Conservation (phyloP, 1,284 basidiomycete genomes). For the Trichosporon coremiiforme region DNA sequence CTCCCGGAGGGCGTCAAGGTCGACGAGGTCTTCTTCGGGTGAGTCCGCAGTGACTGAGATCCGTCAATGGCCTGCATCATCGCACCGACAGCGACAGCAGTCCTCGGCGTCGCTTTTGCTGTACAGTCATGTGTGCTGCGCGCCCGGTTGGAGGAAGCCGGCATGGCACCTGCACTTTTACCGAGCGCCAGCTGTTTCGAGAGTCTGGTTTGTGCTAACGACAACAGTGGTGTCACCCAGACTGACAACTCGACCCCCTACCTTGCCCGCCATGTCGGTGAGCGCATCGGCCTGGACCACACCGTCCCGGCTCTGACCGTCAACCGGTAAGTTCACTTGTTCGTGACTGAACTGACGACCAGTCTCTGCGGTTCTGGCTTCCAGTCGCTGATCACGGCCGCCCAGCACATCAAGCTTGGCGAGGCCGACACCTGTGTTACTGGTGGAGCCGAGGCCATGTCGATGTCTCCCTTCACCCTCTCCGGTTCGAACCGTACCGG, state of each 20-base stretch:
- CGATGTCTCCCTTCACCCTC: constrained; percentile 59
- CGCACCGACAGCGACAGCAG: no score
- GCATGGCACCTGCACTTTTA: not conserved
- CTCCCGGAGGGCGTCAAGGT: constrained; percentile 57
- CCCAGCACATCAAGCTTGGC: constrained; percentile 60
- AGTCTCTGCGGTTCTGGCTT: constrained; percentile 63
- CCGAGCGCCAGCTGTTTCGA: not conserved
- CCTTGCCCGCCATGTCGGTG: constrained; percentile 62
- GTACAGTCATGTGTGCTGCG: no score
- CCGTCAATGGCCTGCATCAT: no score
- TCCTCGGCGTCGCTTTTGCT: no score
- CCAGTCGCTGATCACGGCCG: constrained; percentile 61
- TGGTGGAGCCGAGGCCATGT: constrained; percentile 63
- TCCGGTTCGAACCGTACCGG: constrained; percentile 57
- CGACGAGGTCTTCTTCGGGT: constrained; percentile 60
- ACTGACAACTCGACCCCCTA: constrained; percentile 60
- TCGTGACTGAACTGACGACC: not conserved
- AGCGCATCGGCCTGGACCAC: constrained; percentile 59
- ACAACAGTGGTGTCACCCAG: constrained; percentile 55
- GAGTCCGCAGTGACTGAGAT: constrained; percentile 29
- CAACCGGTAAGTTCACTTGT: constrained; percentile 55
- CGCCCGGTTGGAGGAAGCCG: not conserved
- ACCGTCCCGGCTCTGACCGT: constrained; percentile 61
- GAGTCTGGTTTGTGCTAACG: not conserved
- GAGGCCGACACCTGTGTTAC: constrained; percentile 61